Conservation (phyloP, 2,329 filamentous ascomycete genomes). For the Cladorrhinum sp. region DNA sequence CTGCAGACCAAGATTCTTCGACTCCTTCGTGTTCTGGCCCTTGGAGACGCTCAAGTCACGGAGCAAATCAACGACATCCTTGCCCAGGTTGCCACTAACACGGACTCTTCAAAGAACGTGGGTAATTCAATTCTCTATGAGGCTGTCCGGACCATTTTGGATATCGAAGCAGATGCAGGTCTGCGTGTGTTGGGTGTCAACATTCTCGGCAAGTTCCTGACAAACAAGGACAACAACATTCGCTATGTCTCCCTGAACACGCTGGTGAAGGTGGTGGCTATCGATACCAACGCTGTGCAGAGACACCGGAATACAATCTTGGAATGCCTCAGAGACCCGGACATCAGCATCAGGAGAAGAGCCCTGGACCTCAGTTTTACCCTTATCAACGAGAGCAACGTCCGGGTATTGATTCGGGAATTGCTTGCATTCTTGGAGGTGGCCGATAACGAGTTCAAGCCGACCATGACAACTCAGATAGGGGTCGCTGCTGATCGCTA, state of each 20-base stretch:
- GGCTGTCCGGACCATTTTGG: slow-evolving; percentile 91
- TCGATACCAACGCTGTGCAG: slow-evolving; percentile 96
- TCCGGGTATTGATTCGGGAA: slow-evolving; percentile 88
- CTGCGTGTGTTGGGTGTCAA: slow-evolving; percentile 93
- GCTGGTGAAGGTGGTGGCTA: slow-evolving; percentile 94
- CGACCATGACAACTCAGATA: slow-evolving; percentile 97
- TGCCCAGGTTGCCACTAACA: slow-evolving; percentile 96
- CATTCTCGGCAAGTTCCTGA: slow-evolving; percentile 94
- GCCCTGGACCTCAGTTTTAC: slow-evolving; percentile 98
- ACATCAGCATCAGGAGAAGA: slow-evolving; percentile 93
- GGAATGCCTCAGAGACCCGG: slow-evolving; percentile 91
- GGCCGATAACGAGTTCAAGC: slow-evolving; percentile 97
- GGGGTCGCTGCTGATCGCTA: slow-evolving; percentile 95
- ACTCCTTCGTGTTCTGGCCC: slow-evolving; percentile 78
- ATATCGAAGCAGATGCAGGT: slow-evolving; percentile 96
- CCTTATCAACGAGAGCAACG: slow-evolving; percentile 94
- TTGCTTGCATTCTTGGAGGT: slow-evolving; percentile 93
- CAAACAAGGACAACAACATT: slow-evolving; percentile 99
- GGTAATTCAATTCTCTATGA: slow-evolving; percentile 98
- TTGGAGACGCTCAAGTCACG: slow-evolving; percentile 81
- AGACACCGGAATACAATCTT: slow-evolving; percentile 95
- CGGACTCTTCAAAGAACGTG: slow-evolving; percentile 96
- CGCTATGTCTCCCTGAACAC: slow-evolving; percentile 97
- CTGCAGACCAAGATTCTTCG: slow-evolving; percentile 94
- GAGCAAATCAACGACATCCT: slow-evolving; percentile 99